Evolutionary conservation across 2,329 filamentous ascomycete species (phyloP).

Genomic region (Diaporthe amygdali): DNA sequence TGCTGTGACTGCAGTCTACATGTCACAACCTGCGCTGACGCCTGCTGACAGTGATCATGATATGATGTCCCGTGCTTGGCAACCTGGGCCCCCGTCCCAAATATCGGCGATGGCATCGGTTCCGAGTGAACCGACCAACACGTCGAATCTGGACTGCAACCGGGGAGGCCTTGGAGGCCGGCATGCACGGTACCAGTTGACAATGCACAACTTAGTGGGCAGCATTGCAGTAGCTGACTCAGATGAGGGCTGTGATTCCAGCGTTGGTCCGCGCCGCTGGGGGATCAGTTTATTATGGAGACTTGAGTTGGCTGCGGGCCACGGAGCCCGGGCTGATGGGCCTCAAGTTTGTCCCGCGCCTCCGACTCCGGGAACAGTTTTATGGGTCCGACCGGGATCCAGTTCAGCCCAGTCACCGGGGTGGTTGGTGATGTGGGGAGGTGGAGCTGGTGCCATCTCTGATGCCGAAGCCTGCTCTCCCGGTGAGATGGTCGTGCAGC

Average conservation of each 20-base stretch:
- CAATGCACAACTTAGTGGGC: neutral
- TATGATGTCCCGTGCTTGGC: neutral
- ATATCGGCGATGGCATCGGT: neutral
- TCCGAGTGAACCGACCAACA: neutral
- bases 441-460: neutral
- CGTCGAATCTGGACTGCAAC: neutral
- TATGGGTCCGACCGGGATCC: neutral
- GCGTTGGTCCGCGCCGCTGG: neutral
- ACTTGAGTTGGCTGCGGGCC: neutral
- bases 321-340: slow-evolving; percentile 10
- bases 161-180: neutral
- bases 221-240: neutral
- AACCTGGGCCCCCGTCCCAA: neutral
- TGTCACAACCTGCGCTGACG: neutral
- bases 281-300: neutral
- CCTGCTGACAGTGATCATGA: neutral
- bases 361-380: neutral
- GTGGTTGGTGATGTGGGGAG: neutral
- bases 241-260: neutral
- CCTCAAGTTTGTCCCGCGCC: neutral
- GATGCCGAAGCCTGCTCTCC: neutral
- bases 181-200: neutral
- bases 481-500: neutral
- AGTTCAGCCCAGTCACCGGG: neutral
- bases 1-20: neutral